phyloP scores from a whole-genome alignment of 192 early-diverging fungal genomes.

The Coemansia sp. region DNA sequence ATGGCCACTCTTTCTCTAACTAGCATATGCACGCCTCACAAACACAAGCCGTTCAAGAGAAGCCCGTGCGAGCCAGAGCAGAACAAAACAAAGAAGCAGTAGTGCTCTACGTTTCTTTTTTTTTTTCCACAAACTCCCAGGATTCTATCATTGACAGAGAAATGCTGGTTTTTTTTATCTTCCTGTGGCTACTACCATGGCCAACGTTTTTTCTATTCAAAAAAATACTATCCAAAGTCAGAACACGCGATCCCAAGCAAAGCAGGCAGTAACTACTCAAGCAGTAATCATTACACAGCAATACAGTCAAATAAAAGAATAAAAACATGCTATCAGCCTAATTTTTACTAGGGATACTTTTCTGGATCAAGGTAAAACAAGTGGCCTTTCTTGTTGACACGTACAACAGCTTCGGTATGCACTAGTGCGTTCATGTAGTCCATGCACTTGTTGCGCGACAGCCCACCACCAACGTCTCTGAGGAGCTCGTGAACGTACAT shows the following conservation, averaged over 20 bases:
- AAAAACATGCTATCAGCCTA: no score
- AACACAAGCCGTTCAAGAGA: no score
- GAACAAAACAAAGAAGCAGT: background rate
- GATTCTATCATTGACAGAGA: no score
- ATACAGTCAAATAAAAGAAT: background rate
- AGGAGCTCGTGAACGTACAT: slow-evolving; percentile 51
- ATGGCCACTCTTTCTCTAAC: no score
- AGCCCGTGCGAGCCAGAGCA: background rate
- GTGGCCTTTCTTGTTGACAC: slow-evolving; percentile 52
- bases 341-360: slow-evolving; percentile 31
- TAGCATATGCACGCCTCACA: no score
- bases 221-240: background rate
- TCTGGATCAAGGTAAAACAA: slow-evolving; percentile 51
- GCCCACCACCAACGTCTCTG: slow-evolving; percentile 29
- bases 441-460: slow-evolving; percentile 42
- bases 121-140: background rate
- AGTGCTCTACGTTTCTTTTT: background rate
- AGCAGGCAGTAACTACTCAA: background rate
- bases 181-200: background rate
- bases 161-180: no score
- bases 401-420: slow-evolving; percentile 29
- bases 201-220: background rate
- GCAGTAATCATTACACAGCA: background rate
- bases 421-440: slow-evolving; percentile 52
- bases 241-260: background rate